phyloP scores from a whole-genome alignment of 306 rosid genomes.

The Comarum palustre region DNA sequence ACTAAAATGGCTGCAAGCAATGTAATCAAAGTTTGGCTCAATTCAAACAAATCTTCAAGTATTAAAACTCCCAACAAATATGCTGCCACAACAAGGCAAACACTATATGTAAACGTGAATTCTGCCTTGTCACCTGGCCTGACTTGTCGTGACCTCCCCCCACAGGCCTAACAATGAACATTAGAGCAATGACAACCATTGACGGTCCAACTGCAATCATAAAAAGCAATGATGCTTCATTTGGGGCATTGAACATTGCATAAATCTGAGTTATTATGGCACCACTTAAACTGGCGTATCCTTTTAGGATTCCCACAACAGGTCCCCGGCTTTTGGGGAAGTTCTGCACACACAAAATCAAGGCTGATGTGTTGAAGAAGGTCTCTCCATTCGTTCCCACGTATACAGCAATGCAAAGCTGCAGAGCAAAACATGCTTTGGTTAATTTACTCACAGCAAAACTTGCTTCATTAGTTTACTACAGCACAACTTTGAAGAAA shows the following conservation, averaged over 20 bases:
- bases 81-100: conserved; percentile 67
- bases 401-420: conserved; percentile 74
- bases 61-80: conserved; percentile 58
- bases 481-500: background rate
- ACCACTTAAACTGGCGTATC: conserved; percentile 67
- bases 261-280: conserved; percentile 62
- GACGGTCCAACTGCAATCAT: conserved; percentile 69
- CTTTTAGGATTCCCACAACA: conserved; percentile 70
- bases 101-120: conserved; percentile 52
- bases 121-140: conserved; percentile 49
- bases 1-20: conserved; percentile 34
- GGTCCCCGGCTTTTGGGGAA: conserved; percentile 72
- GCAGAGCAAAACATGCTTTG: conserved; percentile 37
- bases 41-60: conserved; percentile 41
- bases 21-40: conserved; percentile 39
- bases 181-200: conserved; percentile 45
- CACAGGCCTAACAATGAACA: conserved; percentile 66
- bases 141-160: conserved; percentile 43
- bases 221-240: conserved; percentile 50
- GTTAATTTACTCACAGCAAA: conserved; percentile 3
- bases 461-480: conserved; percentile 18
- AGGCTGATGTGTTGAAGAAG: conserved; percentile 74
- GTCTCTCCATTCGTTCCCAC: conserved; percentile 94
- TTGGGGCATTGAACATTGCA: conserved; percentile 44
- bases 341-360: conserved; percentile 65